Conservation (phyloP, 2,329 filamentous ascomycete genomes). For the Cladophialophora bantiana region DNA sequence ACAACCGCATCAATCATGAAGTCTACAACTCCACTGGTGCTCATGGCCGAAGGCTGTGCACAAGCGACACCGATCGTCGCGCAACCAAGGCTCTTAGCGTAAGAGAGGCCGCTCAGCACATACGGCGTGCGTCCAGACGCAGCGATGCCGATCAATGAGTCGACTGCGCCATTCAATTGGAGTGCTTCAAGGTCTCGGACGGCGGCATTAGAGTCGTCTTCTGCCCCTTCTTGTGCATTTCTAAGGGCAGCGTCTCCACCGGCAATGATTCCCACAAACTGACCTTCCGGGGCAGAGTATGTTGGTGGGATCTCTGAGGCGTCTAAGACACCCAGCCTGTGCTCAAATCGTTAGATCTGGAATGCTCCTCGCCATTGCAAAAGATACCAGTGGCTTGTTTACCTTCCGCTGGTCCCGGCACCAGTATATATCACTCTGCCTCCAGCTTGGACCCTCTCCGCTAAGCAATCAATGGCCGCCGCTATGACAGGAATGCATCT, state of each 20-base stretch:
- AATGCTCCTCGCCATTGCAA: background rate
- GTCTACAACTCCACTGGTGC: conserved; percentile 41
- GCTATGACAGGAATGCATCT: conserved; percentile 46
- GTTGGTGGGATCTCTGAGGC: conserved; percentile 54
- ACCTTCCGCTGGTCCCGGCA: conserved; percentile 55
- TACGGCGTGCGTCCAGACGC: conserved; percentile 54
- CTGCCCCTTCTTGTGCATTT: conserved; percentile 52
- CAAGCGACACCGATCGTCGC: conserved; percentile 52
- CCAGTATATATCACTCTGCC: conserved; percentile 52
- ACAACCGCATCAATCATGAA: conserved; percentile 50
- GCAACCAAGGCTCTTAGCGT: conserved; percentile 47
- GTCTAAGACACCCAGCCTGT: conserved; percentile 51
- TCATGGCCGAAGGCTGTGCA: conserved; percentile 47
- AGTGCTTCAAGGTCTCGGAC: conserved; percentile 45
- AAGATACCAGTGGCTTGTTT: background rate
- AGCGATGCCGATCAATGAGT: conserved; percentile 53
- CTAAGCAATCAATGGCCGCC: conserved; percentile 46
- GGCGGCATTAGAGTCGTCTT: conserved; percentile 48
- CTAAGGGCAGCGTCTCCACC: conserved; percentile 53
- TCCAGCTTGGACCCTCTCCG: conserved; percentile 44
- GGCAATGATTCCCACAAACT: conserved; percentile 53
- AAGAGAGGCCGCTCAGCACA: conserved; percentile 49
- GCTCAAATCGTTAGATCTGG: background rate
- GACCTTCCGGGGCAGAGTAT: conserved; percentile 49
- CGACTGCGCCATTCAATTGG: conserved; percentile 43